A percentile compares a stretch with the other conserved stretches of the same genome.
These are phyloP conservation scores for Lagerstroemia speciosa DNA, from an alignment of 345 rosid genomes.

Conservation along the genomic window DNA sequence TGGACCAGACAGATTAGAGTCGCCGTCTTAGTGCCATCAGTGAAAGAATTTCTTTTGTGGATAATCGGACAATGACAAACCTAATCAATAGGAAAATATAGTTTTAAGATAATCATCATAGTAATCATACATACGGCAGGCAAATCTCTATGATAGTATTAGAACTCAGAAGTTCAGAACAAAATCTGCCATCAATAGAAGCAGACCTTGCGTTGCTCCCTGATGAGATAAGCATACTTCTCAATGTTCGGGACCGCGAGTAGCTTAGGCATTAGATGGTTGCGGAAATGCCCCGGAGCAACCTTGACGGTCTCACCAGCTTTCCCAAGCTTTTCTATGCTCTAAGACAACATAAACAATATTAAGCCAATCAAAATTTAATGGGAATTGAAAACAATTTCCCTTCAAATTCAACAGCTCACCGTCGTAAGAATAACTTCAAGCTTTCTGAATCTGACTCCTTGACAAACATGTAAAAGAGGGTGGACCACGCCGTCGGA, in stretches of 20 bases:
- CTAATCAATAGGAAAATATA: neutral
- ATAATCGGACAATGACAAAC: neutral
- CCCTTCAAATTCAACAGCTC: constrained; percentile 7
- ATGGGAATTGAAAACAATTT: neutral
- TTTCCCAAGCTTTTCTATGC: constrained; percentile 88
- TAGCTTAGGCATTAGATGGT: constrained; percentile 89
- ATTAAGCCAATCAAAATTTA: neutral
- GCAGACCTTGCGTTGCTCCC: constrained; percentile 79
- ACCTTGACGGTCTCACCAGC: constrained; percentile 90
- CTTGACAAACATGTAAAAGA: constrained; percentile 65
- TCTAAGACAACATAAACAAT: constrained; percentile 27
- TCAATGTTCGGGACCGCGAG: constrained; percentile 91
- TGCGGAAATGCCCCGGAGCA: constrained; percentile 88
- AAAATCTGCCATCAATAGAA: neutral
- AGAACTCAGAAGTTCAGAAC: neutral
- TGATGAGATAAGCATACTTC: constrained; percentile 76
- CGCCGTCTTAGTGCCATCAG: neutral
- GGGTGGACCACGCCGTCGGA: constrained; percentile 41
- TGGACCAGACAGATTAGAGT: no score
- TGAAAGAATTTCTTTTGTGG: no score
- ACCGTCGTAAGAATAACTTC: constrained; percentile 94
- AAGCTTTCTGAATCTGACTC: constrained; percentile 64
- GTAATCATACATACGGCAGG: neutral
- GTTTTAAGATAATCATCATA: neutral
- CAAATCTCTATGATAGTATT: neutral